Evolutionary conservation across 768 basidiomycete species (phyloP), one percentile per base, ranked within the genome.

Genomic region (Amanita brunnescens): DNA sequence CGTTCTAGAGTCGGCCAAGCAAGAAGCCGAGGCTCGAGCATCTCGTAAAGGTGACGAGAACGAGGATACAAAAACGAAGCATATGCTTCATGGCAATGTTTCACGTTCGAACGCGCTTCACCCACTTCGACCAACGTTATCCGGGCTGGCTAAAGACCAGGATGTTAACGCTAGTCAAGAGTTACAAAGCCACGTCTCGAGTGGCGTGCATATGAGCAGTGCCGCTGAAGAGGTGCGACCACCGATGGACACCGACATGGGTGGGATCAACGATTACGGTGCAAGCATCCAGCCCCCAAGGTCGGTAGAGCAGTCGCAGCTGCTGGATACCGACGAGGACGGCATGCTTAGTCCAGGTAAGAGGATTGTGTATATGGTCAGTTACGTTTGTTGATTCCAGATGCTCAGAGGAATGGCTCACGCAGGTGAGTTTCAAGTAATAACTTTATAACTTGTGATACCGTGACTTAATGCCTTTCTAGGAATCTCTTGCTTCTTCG

Each of bases 291-390:
- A 66, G 12, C 67, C 67, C 29, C 67, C 74, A 10, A 70, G 68
- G 37, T 69, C 71, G 13, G 73, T 75, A 72, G 77, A 77, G 53
- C 72, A 77, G 10, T 29, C 35, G 24, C 35, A 29, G 55, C 76
- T 81, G 56, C 66, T 81, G 13, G 81, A 78, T 1, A 80, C 81
- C 59, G 81, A 83, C 59, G 80, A 78, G 7, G 79, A 78, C 58
- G 76, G 80, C 5, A 84, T 84, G 79, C 64, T 85, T 56, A 80
- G 81, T 62, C 79, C 82, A 66, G 80, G 82, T 83, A 38, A 23
- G 77, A 67, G 14, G n/a, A 12, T 38, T 45, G 49, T 20, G n/a
- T n/a, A 12, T n/a, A 6, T 20, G 41, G 41, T 39, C 38, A 43
- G 37, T 24, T 26, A n/a, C 6, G 18, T 13, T 18, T 26, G 6